These are phyloP conservation scores for Penicillium desertorum DNA, from an alignment of 495 filamentous ascomycete species.

Conservation along the genomic window DNA sequence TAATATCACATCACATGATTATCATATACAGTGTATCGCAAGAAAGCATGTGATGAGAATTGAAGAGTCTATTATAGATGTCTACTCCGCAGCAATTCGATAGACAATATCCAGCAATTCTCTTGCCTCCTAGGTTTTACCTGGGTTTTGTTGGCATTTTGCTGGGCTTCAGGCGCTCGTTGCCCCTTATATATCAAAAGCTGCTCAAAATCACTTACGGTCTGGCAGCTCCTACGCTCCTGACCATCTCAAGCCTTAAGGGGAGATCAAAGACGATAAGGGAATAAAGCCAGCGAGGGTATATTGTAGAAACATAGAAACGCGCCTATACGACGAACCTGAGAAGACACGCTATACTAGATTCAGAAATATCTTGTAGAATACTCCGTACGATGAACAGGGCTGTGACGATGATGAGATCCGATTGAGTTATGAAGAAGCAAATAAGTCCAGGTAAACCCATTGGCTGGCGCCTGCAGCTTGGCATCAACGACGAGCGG, in stretches of 20 bases:
- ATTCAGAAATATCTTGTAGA: background rate
- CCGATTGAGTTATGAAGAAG: background rate
- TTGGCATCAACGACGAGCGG: constrained; percentile 27
- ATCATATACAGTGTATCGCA: background rate
- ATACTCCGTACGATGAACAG: background rate
- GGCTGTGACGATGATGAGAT: background rate
- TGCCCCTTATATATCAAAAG: background rate
- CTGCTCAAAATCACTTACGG: background rate
- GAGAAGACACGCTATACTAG: background rate
- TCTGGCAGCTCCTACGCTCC: background rate
- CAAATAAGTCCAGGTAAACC: background rate
- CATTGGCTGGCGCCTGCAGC: constrained; percentile 16
- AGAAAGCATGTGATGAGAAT: background rate
- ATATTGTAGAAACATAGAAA: background rate
- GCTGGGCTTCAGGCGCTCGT: background rate
- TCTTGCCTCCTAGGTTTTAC: background rate
- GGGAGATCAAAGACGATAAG: background rate
- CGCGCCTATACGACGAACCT: background rate
- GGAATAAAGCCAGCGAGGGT: background rate
- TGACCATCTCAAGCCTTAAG: background rate
- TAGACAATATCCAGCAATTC: background rate
- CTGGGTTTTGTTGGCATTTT: background rate
- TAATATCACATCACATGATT: background rate
- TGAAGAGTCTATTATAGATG: background rate
- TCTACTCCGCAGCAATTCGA: background rate